Conservation (phyloP, 805 yeast species). For the Candida maris region DNA sequence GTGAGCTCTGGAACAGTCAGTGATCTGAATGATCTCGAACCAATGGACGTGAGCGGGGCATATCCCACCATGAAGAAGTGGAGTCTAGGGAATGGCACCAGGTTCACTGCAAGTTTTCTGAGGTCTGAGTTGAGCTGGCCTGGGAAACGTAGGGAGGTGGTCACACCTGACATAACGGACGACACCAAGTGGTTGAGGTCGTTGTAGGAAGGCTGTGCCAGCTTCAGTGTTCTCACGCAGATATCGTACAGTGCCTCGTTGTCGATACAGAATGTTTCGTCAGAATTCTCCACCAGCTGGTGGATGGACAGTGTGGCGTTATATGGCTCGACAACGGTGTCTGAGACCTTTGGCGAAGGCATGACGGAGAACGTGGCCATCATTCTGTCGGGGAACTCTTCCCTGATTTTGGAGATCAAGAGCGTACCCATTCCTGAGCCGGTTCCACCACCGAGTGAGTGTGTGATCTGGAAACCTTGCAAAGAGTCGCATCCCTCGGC, state of each 20-base stretch:
- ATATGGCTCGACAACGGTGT: conserved; percentile 93
- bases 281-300: conserved; percentile 85
- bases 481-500: conserved; percentile 90
- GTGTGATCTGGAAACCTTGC: conserved; percentile 91
- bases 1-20: conserved; percentile 87
- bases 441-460: conserved; percentile 87
- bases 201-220: conserved; percentile 71
- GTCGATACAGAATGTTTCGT: conserved; percentile 93
- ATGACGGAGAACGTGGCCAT: conserved; percentile 92
- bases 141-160: conserved; percentile 90
- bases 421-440: conserved; percentile 97
- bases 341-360: conserved; percentile 88
- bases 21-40: conserved; percentile 78
- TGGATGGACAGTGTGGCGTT: conserved; percentile 88
- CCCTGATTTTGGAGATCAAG: conserved; percentile 79
- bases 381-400: conserved; percentile 94
- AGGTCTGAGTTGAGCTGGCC: conserved; percentile 92
- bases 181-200: conserved; percentile 83
- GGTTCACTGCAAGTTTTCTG: conserved; percentile 88
- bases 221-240: conserved; percentile 80
- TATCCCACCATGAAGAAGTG: conserved; percentile 95
- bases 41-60: conserved; percentile 83
- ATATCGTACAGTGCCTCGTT: conserved; percentile 91
- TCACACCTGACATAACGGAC: conserved; percentile 92
- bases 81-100: conserved; percentile 92